These are phyloP conservation scores for Penicillium sp. DNA, from an alignment of 2,329 filamentous ascomycete genomes.

Conservation along the genomic window DNA sequence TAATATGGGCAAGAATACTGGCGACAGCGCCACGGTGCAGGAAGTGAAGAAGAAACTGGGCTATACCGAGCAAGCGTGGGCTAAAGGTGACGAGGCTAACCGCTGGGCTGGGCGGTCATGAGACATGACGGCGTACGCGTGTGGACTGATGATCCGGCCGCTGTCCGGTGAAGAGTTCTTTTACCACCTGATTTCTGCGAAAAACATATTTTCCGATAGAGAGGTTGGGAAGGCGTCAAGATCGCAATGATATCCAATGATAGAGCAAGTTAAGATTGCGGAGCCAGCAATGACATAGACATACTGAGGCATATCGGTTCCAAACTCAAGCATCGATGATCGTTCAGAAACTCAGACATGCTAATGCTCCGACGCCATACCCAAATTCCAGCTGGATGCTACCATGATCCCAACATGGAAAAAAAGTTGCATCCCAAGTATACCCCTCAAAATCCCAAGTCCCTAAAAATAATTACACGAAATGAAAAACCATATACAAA, in stretches of 20 bases:
- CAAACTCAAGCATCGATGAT: not conserved
- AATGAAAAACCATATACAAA: not conserved
- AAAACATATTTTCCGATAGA: not conserved
- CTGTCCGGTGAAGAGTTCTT: not conserved
- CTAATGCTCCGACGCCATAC: not conserved
- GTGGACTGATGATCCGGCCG: no score
- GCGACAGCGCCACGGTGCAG: constrained; percentile 74
- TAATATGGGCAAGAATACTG: constrained; percentile 93
- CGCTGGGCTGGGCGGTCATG: constrained; percentile 65
- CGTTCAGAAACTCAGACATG: no score
- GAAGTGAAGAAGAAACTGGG: constrained; percentile 83
- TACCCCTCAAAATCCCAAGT: not conserved
- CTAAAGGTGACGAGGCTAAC: constrained; percentile 76
- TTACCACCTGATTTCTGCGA: not conserved
- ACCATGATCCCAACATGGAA: not conserved
- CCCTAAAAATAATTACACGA: not conserved
- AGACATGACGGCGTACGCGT: no score
- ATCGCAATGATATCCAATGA: constrained; percentile 16
- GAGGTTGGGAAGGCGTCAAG: not conserved
- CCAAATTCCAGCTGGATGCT: not conserved
- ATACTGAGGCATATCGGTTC: not conserved
- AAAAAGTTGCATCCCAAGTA: not conserved
- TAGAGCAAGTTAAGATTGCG: constrained; percentile 6
- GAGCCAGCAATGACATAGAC: not conserved
- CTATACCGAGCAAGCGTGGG: constrained; percentile 84